Conservation (phyloP, 1,284 basidiomycete species). For the Ustilago shanxiensis region DNA sequence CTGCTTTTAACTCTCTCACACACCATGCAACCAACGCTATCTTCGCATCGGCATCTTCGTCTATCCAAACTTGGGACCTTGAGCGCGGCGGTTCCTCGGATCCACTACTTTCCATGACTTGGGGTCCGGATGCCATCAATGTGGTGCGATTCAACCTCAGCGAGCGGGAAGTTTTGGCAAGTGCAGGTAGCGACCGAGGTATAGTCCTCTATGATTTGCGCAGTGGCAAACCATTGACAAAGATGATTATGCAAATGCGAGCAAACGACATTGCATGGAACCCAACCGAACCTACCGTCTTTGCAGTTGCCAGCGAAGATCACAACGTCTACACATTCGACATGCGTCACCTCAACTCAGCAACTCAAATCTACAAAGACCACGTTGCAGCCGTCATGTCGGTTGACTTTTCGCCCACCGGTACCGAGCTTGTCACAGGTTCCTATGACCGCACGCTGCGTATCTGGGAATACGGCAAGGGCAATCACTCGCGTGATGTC, state of each 20-base stretch:
- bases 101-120: constrained; percentile 61
- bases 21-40: constrained; percentile 88
- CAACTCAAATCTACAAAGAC: constrained; percentile 95
- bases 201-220: constrained; percentile 96
- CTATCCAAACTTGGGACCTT: constrained; percentile 98
- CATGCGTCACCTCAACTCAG: constrained; percentile 84
- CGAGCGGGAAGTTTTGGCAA: constrained; percentile 91
- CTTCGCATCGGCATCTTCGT: constrained; percentile 93
- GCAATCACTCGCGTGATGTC: constrained; percentile 82
- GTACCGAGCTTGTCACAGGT: constrained; percentile 94
- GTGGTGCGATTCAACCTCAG: constrained; percentile 91
- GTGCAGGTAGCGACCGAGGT: constrained; percentile 91
- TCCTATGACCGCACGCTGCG: constrained; percentile 95
- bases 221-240: constrained; percentile 91
- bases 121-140: constrained; percentile 82
- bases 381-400: constrained; percentile 89
- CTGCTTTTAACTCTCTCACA: constrained; percentile 82
- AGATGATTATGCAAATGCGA: constrained; percentile 83
- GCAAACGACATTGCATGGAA: constrained; percentile 93
- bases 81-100: constrained; percentile 81
- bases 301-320: constrained; percentile 95
- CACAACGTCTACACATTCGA: constrained; percentile 99
- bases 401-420: constrained; percentile 78
- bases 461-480: constrained; percentile 90
- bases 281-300: constrained; percentile 89